Percentiles rank a stretch among this genome's conserved stretches.
These are phyloP conservation scores for Trichoderma erinaceum DNA, from an alignment of 495 filamentous ascomycete genomes.

Conservation along the genomic window DNA sequence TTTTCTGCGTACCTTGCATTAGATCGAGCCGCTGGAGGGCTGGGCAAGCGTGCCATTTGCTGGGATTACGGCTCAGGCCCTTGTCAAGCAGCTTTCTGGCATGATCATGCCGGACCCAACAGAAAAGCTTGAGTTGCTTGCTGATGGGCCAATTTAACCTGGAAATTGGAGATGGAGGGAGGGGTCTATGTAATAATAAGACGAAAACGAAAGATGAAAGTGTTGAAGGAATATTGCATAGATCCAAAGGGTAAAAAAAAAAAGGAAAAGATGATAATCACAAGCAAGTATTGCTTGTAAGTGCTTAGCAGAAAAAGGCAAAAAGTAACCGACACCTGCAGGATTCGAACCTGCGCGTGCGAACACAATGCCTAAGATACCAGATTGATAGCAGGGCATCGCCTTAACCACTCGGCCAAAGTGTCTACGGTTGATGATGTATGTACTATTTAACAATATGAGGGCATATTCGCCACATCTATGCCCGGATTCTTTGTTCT, in stretches of 20 bases:
- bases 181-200: too few species aligned
- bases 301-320: constrained; percentile 9
- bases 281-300: too few species aligned
- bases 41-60: constrained; percentile 5
- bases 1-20: constrained; percentile 8
- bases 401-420: constrained; percentile 14
- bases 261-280: too few species aligned
- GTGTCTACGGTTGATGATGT: background rate
- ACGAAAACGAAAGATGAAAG: too few species aligned
- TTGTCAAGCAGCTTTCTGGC: background rate
- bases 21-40: background rate
- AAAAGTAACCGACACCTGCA: constrained; percentile 22
- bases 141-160: background rate
- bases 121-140: constrained; percentile 6
- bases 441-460: background rate
- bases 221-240: background rate
- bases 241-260: background rate
- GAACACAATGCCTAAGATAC: constrained; percentile 14
- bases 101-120: background rate
- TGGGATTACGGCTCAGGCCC: background rate
- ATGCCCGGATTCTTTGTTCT: background rate
- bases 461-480: background rate
- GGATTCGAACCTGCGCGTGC: constrained; percentile 25
- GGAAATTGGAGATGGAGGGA: too few species aligned
- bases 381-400: constrained; percentile 13